Evolutionary conservation across 2,329 filamentous ascomycete species (phyloP), one percentile per base, ranked within the genome.

Genomic region (Sporothrix protearum): DNA sequence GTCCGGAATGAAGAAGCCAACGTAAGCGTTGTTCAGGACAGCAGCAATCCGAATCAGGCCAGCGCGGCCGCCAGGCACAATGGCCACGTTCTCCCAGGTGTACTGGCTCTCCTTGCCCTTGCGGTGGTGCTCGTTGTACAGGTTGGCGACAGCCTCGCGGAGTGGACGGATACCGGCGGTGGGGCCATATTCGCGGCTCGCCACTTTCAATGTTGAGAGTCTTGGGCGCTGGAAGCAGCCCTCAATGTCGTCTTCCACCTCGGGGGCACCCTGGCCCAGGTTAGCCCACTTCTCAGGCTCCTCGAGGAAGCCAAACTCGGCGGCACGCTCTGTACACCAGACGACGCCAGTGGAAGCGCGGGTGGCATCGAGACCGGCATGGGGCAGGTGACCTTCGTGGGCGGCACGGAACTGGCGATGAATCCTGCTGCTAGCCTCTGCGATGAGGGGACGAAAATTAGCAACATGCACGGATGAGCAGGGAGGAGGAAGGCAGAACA

Each of bases 21-120:
- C 85, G 78, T 97, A 97, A 71, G 94, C 91, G 80, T 97, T 97
- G 75, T 95, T 95, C 76, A 98, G 83, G 6, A 98, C 94, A 68
- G 95, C 95, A 25, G 95, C 95, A 79, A 98, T 97, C 76, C 95
- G 89, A 80, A 97, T 97, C 82, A 98, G 84, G 66, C 95, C 95
- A 45, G 95, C 95, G 77, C 95, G 89, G 51, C 95, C 95, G 80
- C 94, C 94, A 61, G 95, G 95, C 3, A 98, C 95, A 79, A 98
- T 97, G 80, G 92, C 94, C 22, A 97, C 95, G 80, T 98, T 98
- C 85, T 98, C 95, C 92, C 93, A 97, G 6, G 92, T 96, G 81
- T 98, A 98, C 82, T 96, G 86, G 81, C 91, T 95, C 12, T 89
- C 86, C 83, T 96, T 96, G 78, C 92, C 93, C 82, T 95, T 83